phyloP scores from a whole-genome alignment of 2,329 filamentous ascomycete genomes.

The Coleophoma eucalyptorum region DNA sequence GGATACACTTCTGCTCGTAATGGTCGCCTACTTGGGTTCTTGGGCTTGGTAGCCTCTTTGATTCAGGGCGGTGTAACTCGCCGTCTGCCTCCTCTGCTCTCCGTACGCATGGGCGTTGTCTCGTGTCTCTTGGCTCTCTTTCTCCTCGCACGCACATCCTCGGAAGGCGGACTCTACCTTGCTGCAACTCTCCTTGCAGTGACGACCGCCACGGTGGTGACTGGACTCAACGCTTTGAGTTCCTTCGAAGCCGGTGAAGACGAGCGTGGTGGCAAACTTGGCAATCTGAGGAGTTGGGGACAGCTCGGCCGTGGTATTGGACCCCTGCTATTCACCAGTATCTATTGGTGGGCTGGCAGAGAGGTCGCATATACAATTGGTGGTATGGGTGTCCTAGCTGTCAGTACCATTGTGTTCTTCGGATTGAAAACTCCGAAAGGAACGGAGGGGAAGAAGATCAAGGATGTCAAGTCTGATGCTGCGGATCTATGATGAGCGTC shows the following conservation, averaged over 20 bases:
- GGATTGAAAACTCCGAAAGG: conserved; percentile 50
- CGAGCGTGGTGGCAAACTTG: conserved; percentile 83
- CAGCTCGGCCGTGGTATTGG: conserved; percentile 86
- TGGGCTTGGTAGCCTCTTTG: conserved; percentile 87
- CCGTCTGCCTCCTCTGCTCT: conserved; percentile 74
- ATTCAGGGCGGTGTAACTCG: conserved; percentile 91
- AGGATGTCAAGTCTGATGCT: conserved; percentile 13
- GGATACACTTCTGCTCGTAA: conserved; percentile 75
- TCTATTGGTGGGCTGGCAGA: conserved; percentile 98
- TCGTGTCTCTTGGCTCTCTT: conserved; percentile 78
- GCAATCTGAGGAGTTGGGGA: conserved; percentile 75
- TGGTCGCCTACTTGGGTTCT: conserved; percentile 81
- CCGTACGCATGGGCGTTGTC: conserved; percentile 74
- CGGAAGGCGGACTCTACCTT: conserved; percentile 68
- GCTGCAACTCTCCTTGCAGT: conserved; percentile 83
- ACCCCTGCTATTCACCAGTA: conserved; percentile 83
- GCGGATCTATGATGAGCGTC: conserved; percentile 9
- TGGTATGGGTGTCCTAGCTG: conserved; percentile 73
- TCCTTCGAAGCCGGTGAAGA: conserved; percentile 80
- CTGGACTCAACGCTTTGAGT: conserved; percentile 84
- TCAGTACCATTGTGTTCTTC: conserved; percentile 67
- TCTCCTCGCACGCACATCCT: conserved; percentile 67
- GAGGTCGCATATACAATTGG: conserved; percentile 82
- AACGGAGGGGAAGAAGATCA: conserved; percentile 19
- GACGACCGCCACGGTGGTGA: conserved; percentile 93